Evolutionary conservation across 78 protist genomes (phyloP), one percentile per base, ranked within the genome.

Genomic region (Corallochytrium limacisporum): DNA sequence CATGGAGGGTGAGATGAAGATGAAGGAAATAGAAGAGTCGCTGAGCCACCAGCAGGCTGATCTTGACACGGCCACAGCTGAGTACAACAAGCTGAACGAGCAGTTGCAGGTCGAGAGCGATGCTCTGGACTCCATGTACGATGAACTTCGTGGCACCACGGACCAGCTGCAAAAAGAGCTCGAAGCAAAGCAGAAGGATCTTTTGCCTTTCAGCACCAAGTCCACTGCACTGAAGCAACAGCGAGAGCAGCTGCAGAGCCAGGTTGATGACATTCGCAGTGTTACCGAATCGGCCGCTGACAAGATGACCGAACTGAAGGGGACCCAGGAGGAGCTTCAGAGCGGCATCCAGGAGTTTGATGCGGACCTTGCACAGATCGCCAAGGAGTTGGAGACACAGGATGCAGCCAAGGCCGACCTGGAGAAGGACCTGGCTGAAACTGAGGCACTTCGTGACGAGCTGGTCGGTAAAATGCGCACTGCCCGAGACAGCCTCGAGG

Each of bases 141-240:
- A 40, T 8, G 46, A 8, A 40, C 46, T 40, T 8, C 22, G 22
- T 40, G 12, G 22, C 22, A 12, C 46, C 46, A 40, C 15, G 15
- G 74, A 68, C 2, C 46, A 47, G 18, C 43, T 78, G 26, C 83
- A 83, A 61, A 70, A 1, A 13, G 56, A 84, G 54, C 63, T 89
- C 67, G 95, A 87, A 32, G 75, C 44, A 13, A 50, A 49, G 51
- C 91, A 83, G 73, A 35, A 66, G 57, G 79, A 78, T 65, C 47
- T 85, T 35, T 39, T 65, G 42, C 93, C 93, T 20, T 63, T 13
- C 44, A 24, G 33, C 55, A 22, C 24, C n/a, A 24, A 49, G 55
- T 8, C 1, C 55, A 15, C 59, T 53, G 15, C 59, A 24, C 26
- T 53, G 12, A 0, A 0, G n/a, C n/a, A n/a, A n/a, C n/a, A n/a